Evolutionary conservation across 2,329 filamentous ascomycete species (phyloP), one percentile per base, ranked within the genome.

Genomic region (Ilyonectria mors-panacis): DNA sequence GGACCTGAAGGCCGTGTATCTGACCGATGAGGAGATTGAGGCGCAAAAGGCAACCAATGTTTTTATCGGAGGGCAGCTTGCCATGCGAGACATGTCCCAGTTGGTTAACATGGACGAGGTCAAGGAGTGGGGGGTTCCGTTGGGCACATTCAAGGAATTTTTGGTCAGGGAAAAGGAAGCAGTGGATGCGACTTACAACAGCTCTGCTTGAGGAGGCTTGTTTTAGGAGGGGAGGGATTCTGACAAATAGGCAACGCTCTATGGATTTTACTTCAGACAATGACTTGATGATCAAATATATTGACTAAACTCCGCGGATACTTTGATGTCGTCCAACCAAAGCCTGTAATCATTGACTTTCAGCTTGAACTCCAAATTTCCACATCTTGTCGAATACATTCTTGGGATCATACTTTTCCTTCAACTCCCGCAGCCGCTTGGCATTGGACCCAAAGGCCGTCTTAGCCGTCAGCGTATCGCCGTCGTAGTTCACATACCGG

Each of bases 111-210:
- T 80, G 55, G 76, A 79, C 1, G 72, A 77, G 45, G 70, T 78
- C 4, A 78, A 75, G 67, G 69, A 69, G 10, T 85, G 79, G 79
- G 81, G 79, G 0, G 74, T 87, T 37, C 76, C 79, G 2, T 53
- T 85, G 59, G 80, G 79, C n/a, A 82, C 77, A 0, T 84, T 88
- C 64, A 73, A 79, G n/a, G 70, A 77, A 21, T 88, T 84, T 57
- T 59, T 87, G 47, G 73, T 79, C 62, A 75, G 80, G 53, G 81
- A 87, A 74, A 80, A 79, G 67, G 74, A 70, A 1, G 61, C 54
- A 5, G 67, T 83, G 5, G 63, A 65, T 44, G 68, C 75, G 48
- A 82, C 80, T 1, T 83, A 76, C 35, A 44, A 50, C 47, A 61
- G 57, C 39, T 39, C 54, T 6, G 12, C 44, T 6, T 70, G 37